Evolutionary conservation across 2,329 filamentous ascomycete genomes (phyloP).

Genomic region (Fonsecaea nubica): DNA sequence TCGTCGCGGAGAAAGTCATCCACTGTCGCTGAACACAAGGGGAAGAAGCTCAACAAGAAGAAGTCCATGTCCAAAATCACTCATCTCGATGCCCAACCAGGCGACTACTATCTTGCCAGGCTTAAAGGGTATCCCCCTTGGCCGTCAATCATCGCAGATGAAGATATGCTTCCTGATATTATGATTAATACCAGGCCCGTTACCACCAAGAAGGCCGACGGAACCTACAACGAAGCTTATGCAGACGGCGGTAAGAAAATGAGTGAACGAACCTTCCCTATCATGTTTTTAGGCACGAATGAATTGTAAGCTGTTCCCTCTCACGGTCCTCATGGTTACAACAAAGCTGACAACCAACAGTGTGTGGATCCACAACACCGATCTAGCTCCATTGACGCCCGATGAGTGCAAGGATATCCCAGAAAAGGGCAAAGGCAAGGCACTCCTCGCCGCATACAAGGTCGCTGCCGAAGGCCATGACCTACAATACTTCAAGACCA

Average conservation of each 20-base stretch:
- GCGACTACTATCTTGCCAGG: slow-evolving; percentile 89
- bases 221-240: slow-evolving; percentile 85
- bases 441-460: slow-evolving; percentile 77
- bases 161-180: slow-evolving; percentile 85
- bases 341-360: slow-evolving; percentile 56
- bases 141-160: slow-evolving; percentile 92
- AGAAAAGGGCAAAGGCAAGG: slow-evolving; percentile 78
- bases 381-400: slow-evolving; percentile 77
- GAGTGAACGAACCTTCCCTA: slow-evolving; percentile 83
- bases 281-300: slow-evolving; percentile 95
- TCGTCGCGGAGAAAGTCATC: slow-evolving; percentile 75
- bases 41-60: slow-evolving; percentile 85
- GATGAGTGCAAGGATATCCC: slow-evolving; percentile 72
- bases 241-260: slow-evolving; percentile 85
- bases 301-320: slow-evolving; percentile 84
- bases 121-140: slow-evolving; percentile 94
- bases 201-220: slow-evolving; percentile 79
- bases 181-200: slow-evolving; percentile 81
- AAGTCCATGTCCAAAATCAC: slow-evolving; percentile 74
- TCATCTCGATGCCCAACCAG: slow-evolving; percentile 81
- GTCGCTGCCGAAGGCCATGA: slow-evolving; percentile 80
- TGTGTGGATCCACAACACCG: slow-evolving; percentile 87
- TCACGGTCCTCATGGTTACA: background rate
- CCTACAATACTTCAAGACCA: slow-evolving; percentile 80
- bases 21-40: slow-evolving; percentile 69